A percentile compares a stretch with the other conserved stretches of the same genome.
phyloP scores from a whole-genome alignment of 805 yeast species.

The Sugiyamaella marilandica region DNA sequence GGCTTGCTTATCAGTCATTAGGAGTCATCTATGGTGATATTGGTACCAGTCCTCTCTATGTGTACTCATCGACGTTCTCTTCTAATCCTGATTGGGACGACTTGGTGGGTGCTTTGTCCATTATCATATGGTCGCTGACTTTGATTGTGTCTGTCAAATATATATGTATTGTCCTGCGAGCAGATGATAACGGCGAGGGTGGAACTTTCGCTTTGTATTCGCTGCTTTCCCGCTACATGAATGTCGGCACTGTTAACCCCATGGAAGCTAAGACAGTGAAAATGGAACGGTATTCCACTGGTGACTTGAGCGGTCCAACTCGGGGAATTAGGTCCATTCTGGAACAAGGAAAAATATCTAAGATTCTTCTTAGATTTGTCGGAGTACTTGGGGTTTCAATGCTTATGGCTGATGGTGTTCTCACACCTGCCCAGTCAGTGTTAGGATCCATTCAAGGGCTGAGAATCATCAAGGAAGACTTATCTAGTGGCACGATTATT shows the following conservation, averaged over 20 bases:
- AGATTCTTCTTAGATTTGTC: constrained; percentile 30
- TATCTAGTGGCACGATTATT: constrained; percentile 37
- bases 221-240: constrained; percentile 47
- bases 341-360: constrained; percentile 33
- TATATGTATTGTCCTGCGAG: constrained; percentile 45
- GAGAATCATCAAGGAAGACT: constrained; percentile 46
- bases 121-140: constrained; percentile 52
- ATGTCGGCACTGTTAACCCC: constrained; percentile 25
- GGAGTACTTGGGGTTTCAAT: constrained; percentile 53
- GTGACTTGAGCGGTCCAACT: constrained; percentile 7
- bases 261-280: constrained; percentile 2
- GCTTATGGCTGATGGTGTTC: constrained; percentile 54
- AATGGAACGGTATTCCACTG: constrained; percentile 8
- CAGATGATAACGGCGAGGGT: constrained; percentile 58
- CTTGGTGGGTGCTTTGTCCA: constrained; percentile 47
- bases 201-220: constrained; percentile 63
- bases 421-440: constrained; percentile 62
- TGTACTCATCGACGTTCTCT: constrained; percentile 37
- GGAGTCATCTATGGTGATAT: constrained; percentile 65
- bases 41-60: constrained; percentile 59
- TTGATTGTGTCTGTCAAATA: constrained; percentile 51
- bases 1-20: constrained; percentile 42
- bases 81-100: constrained; percentile 37
- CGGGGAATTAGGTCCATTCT: constrained; percentile 14
- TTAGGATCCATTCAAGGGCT: constrained; percentile 55